Conservation (phyloP, 2,329 filamentous ascomycete species). For the Cryphonectria nitschkei region DNA sequence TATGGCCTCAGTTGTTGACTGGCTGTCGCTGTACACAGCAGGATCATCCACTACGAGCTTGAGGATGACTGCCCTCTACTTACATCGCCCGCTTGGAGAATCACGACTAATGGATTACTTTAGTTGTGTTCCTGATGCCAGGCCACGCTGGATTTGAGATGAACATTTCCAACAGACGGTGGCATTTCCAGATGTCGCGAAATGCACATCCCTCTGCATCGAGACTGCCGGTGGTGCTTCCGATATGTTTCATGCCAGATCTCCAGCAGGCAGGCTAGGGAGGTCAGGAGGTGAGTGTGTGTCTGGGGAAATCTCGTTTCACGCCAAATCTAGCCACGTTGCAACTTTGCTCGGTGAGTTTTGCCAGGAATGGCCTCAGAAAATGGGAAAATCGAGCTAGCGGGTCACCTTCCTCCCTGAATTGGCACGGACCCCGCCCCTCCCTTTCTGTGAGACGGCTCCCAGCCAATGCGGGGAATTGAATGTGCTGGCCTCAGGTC, state of each 20-base stretch:
- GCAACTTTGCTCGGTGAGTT: conserved; percentile 4
- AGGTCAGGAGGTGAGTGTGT: neutral
- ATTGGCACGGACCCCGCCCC: neutral
- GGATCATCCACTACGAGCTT: neutral
- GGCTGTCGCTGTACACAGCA: neutral
- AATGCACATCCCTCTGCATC: neutral
- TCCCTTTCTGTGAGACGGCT: neutral
- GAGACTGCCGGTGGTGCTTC: neutral
- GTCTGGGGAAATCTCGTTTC: neutral
- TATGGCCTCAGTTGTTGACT: neutral
- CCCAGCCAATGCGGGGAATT: neutral
- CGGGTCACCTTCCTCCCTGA: neutral
- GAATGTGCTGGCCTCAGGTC: conserved; percentile 3
- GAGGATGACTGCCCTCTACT: neutral
- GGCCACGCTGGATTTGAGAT: neutral
- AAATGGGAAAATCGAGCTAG: neutral
- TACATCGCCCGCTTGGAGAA: neutral
- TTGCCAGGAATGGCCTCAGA: conserved; percentile 11
- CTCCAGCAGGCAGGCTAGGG: neutral
- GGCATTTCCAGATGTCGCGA: neutral
- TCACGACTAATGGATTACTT: neutral
- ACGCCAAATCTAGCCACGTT: conserved; percentile 6
- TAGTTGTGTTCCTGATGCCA: neutral
- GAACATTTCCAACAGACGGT: neutral
- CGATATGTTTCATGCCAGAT: neutral